phyloP scores from a whole-genome alignment of 768 basidiomycete species.

The Tylopilus rubrobrunneus region DNA sequence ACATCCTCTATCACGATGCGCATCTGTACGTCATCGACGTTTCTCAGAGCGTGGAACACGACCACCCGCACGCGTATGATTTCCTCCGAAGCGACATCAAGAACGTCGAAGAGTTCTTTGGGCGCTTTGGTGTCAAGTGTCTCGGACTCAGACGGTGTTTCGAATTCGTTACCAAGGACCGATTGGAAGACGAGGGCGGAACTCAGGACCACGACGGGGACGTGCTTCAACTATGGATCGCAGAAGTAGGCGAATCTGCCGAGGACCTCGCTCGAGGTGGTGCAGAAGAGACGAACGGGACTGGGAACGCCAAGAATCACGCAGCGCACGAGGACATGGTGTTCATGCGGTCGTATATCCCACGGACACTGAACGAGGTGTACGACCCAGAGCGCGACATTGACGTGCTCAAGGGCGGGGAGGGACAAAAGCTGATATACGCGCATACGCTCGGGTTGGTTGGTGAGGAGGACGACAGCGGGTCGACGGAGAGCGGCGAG shows the following conservation, averaged over 20 bases:
- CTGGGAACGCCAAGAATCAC: conserved; percentile 10
- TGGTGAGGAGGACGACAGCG: conserved; percentile 16
- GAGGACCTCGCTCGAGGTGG: conserved; percentile 10
- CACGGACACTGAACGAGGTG: conserved; percentile 86
- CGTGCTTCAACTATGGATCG: conserved; percentile 47
- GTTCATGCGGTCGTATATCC: conserved; percentile 90
- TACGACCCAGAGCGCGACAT: conserved; percentile 94
- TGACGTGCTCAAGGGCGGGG: conserved; percentile 65
- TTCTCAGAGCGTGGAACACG: conserved; percentile 97
- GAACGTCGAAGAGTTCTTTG: conserved; percentile 93
- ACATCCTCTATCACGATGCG: conserved; percentile 60
- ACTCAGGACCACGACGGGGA: conserved; percentile 24
- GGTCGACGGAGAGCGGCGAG: conserved; percentile 23
- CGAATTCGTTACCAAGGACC: conserved; percentile 78
- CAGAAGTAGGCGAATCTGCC: conserved; percentile 29
- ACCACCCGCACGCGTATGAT: conserved; percentile 94
- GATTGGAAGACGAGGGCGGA: conserved; percentile 30
- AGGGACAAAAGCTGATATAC: conserved; percentile 77
- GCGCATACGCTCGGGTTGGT: conserved; percentile 82
- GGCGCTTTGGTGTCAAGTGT: conserved; percentile 64
- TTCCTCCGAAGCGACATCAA: conserved; percentile 90
- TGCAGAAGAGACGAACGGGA: conserved; percentile 1
- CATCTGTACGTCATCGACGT: conserved; percentile 96
- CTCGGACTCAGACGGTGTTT: conserved; percentile 82
- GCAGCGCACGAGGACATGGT: conserved; percentile 73